These are phyloP conservation scores for Sisymbrium altissimum DNA, from an alignment of 345 rosid species.

Conservation along the genomic window DNA sequence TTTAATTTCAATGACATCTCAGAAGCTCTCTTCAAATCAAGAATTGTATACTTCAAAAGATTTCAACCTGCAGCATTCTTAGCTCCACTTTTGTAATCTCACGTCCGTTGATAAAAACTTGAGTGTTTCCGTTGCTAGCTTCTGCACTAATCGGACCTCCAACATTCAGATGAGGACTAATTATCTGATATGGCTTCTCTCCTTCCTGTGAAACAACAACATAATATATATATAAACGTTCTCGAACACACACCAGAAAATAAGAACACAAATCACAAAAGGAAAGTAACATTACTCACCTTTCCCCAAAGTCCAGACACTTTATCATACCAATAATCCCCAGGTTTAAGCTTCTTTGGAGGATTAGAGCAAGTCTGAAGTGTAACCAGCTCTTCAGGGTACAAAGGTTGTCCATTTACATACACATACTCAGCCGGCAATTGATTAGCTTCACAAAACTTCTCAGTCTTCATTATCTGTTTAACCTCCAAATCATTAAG, in stretches of 20 bases:
- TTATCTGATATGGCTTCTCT: slow-evolving; percentile 84
- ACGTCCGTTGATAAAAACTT: slow-evolving; percentile 87
- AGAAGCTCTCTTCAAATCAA: neutral
- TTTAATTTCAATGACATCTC: slow-evolving; percentile 8
- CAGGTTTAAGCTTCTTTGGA: slow-evolving; percentile 91
- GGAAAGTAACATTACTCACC: slow-evolving; percentile 44
- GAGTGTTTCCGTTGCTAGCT: slow-evolving; percentile 95
- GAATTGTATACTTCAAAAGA: neutral
- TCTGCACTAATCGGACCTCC: slow-evolving; percentile 74
- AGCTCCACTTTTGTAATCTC: slow-evolving; percentile 95
- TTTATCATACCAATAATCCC: slow-evolving; percentile 98
- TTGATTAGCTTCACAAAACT: slow-evolving; percentile 87
- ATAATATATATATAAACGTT: slow-evolving; percentile 28
- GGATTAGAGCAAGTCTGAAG: slow-evolving; percentile 81
- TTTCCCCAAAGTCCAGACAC: slow-evolving; percentile 99
- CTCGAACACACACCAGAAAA: slow-evolving; percentile 6
- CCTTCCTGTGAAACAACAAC: slow-evolving; percentile 69
- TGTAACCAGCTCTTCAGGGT: slow-evolving; percentile 70
- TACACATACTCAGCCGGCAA: slow-evolving; percentile 81
- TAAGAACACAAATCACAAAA: slow-evolving; percentile 5
- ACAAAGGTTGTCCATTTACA: slow-evolving; percentile 79
- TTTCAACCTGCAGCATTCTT: slow-evolving; percentile 89
- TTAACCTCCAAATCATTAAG: slow-evolving; percentile 88
- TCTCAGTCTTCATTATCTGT: slow-evolving; percentile 93
- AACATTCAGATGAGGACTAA: slow-evolving; percentile 88